These are phyloP conservation scores for Vitis hybrid DNA, from an alignment of 177 flowering plant genomes.

Conservation along the genomic window DNA sequence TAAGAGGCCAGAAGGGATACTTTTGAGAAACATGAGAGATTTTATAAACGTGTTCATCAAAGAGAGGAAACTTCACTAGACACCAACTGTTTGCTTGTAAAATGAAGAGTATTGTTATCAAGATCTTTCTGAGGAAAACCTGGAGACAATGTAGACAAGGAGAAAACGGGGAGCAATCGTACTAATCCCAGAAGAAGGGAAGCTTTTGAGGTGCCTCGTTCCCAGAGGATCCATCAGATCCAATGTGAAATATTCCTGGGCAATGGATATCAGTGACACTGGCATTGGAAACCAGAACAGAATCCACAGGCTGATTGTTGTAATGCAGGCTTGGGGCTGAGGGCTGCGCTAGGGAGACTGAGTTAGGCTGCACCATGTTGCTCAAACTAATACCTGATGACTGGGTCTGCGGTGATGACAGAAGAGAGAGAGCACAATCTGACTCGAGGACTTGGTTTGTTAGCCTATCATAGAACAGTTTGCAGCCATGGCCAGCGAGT, in stretches of 20 bases:
- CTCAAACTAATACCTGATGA: slow-evolving; percentile 39
- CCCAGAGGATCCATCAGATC: slow-evolving; percentile 33
- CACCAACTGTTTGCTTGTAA: too few relatives aligned
- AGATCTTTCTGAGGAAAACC: background rate
- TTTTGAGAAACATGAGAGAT: too few relatives aligned
- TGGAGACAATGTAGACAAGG: background rate
- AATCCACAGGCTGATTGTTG: slow-evolving; percentile 26
- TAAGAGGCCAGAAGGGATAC: too few relatives aligned
- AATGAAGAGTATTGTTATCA: too few relatives aligned
- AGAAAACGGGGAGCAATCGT: background rate
- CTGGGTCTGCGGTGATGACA: slow-evolving; percentile 63
- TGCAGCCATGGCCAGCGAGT: slow-evolving; percentile 24
- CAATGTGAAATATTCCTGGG: slow-evolving; percentile 38
- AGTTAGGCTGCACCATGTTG: slow-evolving; percentile 34
- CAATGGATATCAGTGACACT: slow-evolving; percentile 28
- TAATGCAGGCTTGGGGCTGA: slow-evolving; percentile 28
- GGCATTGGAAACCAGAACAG: slow-evolving; percentile 34
- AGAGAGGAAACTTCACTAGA: too few relatives aligned
- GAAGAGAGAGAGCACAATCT: slow-evolving; percentile 96
- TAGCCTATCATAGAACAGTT: slow-evolving; percentile 35
- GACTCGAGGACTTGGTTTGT: slow-evolving; percentile 39
- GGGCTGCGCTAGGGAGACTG: slow-evolving; percentile 38
- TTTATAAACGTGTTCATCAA: too few relatives aligned
- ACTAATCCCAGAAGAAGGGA: slow-evolving; percentile 63
- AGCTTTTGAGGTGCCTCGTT: slow-evolving; percentile 42